Percentiles rank a stretch among this genome's conserved stretches.
These are phyloP conservation scores for Coemansia sp. DNA, from an alignment of 192 early-diverging fungal genomes.

Conservation along the genomic window DNA sequence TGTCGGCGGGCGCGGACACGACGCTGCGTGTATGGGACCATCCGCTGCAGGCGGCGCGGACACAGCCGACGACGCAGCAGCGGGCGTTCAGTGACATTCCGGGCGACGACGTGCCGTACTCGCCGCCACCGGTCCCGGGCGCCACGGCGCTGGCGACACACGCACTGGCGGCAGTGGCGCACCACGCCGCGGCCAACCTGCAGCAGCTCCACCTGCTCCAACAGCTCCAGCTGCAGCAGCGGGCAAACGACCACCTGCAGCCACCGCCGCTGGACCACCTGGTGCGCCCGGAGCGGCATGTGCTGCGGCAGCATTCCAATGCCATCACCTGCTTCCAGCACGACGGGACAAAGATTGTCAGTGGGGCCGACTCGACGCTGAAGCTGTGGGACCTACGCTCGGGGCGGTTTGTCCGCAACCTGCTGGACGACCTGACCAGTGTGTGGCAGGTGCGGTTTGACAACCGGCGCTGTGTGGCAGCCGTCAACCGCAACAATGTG, in stretches of 20 bases:
- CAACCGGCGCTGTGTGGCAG: constrained; percentile 72
- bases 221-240: constrained; percentile 44
- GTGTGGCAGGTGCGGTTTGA: constrained; percentile 97
- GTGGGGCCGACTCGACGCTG: constrained; percentile 87
- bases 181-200: constrained; percentile 17
- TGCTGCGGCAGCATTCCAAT: constrained; percentile 56
- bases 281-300: constrained; percentile 53
- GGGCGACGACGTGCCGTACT: constrained; percentile 16
- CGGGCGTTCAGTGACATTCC: constrained; percentile 39
- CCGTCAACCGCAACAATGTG: constrained; percentile 55
- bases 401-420: constrained; percentile 75
- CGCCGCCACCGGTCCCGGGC: background rate
- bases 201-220: constrained; percentile 40
- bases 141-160: constrained; percentile 13
- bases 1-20: constrained; percentile 93
- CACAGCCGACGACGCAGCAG: background rate
- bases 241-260: constrained; percentile 41
- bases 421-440: constrained; percentile 71
- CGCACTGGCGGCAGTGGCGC: constrained; percentile 8
- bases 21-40: constrained; percentile 91
- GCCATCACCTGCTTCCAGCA: constrained; percentile 99
- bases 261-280: constrained; percentile 18
- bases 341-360: constrained; percentile 87
- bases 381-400: constrained; percentile 96
- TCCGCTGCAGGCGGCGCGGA: constrained; percentile 32